These are phyloP conservation scores for Thuja plicata DNA, from an alignment of 83 land plant species.

Conservation along the genomic window DNA sequence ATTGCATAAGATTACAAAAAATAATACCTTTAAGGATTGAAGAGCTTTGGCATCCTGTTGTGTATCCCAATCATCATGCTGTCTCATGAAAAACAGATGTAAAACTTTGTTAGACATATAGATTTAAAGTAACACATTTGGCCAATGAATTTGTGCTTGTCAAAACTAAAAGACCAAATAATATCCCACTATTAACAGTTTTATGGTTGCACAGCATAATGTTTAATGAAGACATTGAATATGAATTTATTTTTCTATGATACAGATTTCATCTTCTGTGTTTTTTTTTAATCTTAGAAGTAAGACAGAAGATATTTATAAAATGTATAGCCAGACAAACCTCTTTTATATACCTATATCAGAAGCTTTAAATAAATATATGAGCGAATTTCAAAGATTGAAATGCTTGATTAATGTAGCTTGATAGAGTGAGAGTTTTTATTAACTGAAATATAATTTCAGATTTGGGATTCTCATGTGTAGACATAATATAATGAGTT, in stretches of 20 bases:
- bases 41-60: constrained; percentile 42
- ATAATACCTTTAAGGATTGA: constrained; percentile 32
- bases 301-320: neutral
- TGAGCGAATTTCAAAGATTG: neutral
- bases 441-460: neutral
- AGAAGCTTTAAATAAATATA: neutral
- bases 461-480: too few species aligned
- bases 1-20: neutral
- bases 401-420: neutral
- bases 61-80: constrained; percentile 48
- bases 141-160: neutral
- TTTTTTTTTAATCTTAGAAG: neutral
- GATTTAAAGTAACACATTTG: neutral
- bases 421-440: neutral
- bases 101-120: constrained; percentile 1
- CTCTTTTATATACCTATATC: neutral
- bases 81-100: neutral
- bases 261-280: neutral
- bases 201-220: neutral
- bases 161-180: neutral
- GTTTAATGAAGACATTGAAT: neutral
- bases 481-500: too few species aligned
- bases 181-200: neutral
- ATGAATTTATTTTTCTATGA: neutral
- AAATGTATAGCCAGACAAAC: neutral